Percentiles rank a stretch among this genome's conserved stretches.
Conservation (phyloP, 2,329 filamentous ascomycete species). For the Aspergillus transmontanensis region DNA sequence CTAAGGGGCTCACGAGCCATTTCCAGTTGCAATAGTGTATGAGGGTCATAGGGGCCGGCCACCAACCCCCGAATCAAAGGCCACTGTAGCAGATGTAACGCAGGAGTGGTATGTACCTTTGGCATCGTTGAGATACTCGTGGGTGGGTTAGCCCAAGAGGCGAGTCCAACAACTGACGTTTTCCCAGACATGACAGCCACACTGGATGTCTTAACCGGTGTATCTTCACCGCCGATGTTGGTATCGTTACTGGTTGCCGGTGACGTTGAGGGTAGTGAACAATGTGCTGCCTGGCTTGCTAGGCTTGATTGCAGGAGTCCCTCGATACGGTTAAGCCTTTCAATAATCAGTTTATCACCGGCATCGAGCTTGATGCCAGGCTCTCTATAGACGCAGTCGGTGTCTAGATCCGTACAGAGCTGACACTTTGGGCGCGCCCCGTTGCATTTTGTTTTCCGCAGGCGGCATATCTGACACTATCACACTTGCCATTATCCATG, state of each 20-base stretch:
- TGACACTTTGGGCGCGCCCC: constrained; percentile 81
- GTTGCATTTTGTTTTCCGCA: constrained; percentile 77
- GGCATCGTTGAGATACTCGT: constrained; percentile 83
- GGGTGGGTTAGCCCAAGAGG: constrained; percentile 66
- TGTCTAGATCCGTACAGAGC: constrained; percentile 78
- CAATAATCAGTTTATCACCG: constrained; percentile 82
- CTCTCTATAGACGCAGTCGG: constrained; percentile 81
- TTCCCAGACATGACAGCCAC: constrained; percentile 16
- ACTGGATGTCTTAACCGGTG: constrained; percentile 41
- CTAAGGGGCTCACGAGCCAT: constrained; percentile 77
- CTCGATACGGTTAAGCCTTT: constrained; percentile 76
- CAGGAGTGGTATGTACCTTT: constrained; percentile 79
- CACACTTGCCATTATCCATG: constrained; percentile 8
- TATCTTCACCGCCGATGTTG: constrained; percentile 60
- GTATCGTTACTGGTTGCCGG: constrained; percentile 67
- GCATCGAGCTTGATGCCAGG: constrained; percentile 85
- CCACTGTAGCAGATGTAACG: constrained; percentile 69
- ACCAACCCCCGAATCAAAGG: constrained; percentile 76
- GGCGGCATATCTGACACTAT: constrained; percentile 79
- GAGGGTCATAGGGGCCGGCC: constrained; percentile 74
- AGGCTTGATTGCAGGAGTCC: constrained; percentile 73
- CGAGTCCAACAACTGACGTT: constrained; percentile 67
- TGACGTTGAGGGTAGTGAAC: constrained; percentile 59
- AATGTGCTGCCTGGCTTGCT: constrained; percentile 34
- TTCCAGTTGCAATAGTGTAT: constrained; percentile 79